phyloP scores from a whole-genome alignment of 768 basidiomycete genomes.

The Leccinellum rugosiceps region DNA sequence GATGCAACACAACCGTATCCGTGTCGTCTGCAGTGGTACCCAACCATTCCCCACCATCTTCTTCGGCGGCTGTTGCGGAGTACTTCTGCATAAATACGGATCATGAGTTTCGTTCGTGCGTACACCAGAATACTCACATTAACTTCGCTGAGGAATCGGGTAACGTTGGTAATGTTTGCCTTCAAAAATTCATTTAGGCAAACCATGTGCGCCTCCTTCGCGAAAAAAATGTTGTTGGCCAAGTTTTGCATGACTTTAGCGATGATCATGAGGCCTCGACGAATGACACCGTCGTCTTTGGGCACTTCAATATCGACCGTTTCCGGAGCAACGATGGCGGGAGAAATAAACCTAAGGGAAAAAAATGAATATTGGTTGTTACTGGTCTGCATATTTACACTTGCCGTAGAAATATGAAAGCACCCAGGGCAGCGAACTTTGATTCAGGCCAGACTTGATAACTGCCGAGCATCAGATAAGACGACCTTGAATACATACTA shows the following conservation, averaged over 20 bases:
- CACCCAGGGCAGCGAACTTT: slow-evolving; percentile 79
- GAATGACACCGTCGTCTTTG: slow-evolving; percentile 54
- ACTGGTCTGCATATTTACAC: slow-evolving; percentile 2
- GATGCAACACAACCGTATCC: slow-evolving; percentile 77
- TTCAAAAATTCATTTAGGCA: slow-evolving; percentile 72
- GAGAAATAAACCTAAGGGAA: slow-evolving; percentile 76
- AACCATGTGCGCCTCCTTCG: slow-evolving; percentile 86
- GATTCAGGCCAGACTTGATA: slow-evolving; percentile 72
- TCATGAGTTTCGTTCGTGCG: not conserved
- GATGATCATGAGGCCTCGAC: slow-evolving; percentile 80
- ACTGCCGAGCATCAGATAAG: slow-evolving; percentile 33
- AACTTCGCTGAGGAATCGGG: slow-evolving; percentile 72
- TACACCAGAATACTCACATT: slow-evolving; percentile 43
- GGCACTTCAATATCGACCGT: slow-evolving; percentile 80
- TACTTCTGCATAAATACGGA: slow-evolving; percentile 37
- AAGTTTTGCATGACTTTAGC: slow-evolving; percentile 92
- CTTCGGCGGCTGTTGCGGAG: slow-evolving; percentile 43
- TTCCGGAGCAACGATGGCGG: slow-evolving; percentile 85
- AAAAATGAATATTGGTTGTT: slow-evolving; percentile 2
- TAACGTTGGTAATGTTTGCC: slow-evolving; percentile 68
- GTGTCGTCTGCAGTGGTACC: slow-evolving; percentile 80
- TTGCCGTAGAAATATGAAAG: slow-evolving; percentile 87
- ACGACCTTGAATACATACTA: slow-evolving; percentile 1
- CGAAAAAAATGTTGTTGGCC: slow-evolving; percentile 92
- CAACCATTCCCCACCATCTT: slow-evolving; percentile 69